Evolutionary conservation across 345 rosid genomes (phyloP).

Genomic region (Aurinia saxatilis): DNA sequence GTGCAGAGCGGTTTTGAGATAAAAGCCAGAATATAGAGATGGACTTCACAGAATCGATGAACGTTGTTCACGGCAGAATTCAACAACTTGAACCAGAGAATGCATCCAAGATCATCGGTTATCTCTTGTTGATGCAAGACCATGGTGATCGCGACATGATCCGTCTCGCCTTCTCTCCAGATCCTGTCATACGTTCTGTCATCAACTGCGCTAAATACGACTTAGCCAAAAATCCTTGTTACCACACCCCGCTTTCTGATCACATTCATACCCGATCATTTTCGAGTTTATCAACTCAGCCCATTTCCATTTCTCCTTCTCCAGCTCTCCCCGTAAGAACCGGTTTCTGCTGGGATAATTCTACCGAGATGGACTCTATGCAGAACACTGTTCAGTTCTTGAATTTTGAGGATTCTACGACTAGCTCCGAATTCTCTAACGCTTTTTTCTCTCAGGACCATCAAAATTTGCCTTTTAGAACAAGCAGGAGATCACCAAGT

Average conservation of each 20-base stretch:
- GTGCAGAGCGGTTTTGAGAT: conserved; percentile 27
- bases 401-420: conserved; percentile 26
- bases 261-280: background rate
- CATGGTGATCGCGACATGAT: conserved; percentile 77
- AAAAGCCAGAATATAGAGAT: conserved; percentile 28
- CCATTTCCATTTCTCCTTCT: conserved; percentile 3
- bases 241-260: conserved; percentile 30
- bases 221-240: conserved; percentile 27
- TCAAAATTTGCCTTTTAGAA: conserved; percentile 37
- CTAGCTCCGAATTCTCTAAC: conserved; percentile 38
- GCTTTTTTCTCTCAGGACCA: conserved; percentile 41
- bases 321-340: conserved; percentile 22
- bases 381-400: conserved; percentile 36
- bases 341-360: conserved; percentile 54
- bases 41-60: conserved; percentile 81
- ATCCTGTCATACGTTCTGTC: conserved; percentile 44
- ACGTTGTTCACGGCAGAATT: conserved; percentile 69
- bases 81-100: conserved; percentile 79
- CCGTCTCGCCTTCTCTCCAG: conserved; percentile 79
- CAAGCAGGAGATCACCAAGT: conserved; percentile 68
- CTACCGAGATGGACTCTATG: conserved; percentile 31
- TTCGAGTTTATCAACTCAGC: conserved; percentile 2
- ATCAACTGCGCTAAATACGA: conserved; percentile 61
- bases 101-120: conserved; percentile 77
- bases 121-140: conserved; percentile 61